Evolutionary conservation across 2,329 filamentous ascomycete genomes (phyloP), one percentile per base, ranked within the genome.

Genomic region (Diaporthe ampelina): DNA sequence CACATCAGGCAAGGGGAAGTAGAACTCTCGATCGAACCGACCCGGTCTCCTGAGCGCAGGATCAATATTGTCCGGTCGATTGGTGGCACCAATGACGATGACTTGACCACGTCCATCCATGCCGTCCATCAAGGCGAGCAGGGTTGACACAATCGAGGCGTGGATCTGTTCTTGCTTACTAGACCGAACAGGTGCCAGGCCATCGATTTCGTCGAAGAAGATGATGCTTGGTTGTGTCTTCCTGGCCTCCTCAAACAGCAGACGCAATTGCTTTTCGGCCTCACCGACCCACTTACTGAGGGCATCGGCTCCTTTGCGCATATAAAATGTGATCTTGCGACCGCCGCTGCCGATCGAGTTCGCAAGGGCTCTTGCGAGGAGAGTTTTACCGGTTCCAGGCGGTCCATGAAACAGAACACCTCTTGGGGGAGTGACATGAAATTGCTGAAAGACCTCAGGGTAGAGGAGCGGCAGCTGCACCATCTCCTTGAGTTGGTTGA

Each of bases 151-250:
- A 77, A 99, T 99, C 2, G 96, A 98, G 8, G 97, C 95, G 83
- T 99, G 97, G 75, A 98, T 98, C 84, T 99, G 97, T 82, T 99
- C 97, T 84, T 98, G 96, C 83, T 98, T 98, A 84, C 96, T 98
- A 17, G 97, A 98, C 79, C 97, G 91, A 45, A 98, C 97, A 69
- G 97, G 97, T 3, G 97, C 97, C 77, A 99, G 88, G 72, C 97
- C 97, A 84, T 99, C 97, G 78, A 99, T 99, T 83, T 99, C 97
- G 82, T 99, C 97, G 79, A 99, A 98, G 86, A 99, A 99, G 82
- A 99, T 99, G 83, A 99, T 99, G 82, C 96, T 98, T 0, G 97
- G 97, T 80, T 99, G 97, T 1, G 94, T 98, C 82, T 95, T 97
- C 76, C 96, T 91, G 21, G 97, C 97, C 84, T 99, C 97, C 79